Evolutionary conservation across 805 yeast species (phyloP), one percentile per base, ranked within the genome.

Genomic region (Yarrowia sp.): DNA sequence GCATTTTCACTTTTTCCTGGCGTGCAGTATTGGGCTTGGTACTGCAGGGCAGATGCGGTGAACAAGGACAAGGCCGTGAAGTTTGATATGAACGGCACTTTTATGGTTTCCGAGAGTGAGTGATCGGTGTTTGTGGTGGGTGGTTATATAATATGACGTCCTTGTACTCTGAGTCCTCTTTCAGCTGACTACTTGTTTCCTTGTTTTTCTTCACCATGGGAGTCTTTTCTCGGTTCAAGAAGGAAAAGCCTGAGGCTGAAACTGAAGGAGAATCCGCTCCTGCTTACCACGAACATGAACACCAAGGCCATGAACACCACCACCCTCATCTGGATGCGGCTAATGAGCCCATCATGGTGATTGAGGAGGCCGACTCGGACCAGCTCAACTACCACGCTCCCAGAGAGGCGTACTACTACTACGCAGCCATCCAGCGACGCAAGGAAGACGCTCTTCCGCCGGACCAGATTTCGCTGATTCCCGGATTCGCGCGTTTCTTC

Each of bases 341-440:
- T 33, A 58, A 58, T 9, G 64, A 42, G 17, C 64, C 64, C 2
- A 58, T 58, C 39, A 58, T 58, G 64, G 14, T 58, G 30, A 58
- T 58, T 36, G 50, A 58, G 50, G 64, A 58, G 40, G 64, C 64
- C 0, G 49, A 39, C 7, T 42, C 64, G 17, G 64, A 58, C 33
- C 64, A 58, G 46, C 66, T 61, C 66, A 61, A 61, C 55, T 61
- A 61, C 55, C 36, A 47, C 12, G 66, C 66, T 14, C 66, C 66
- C 20, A 34, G 43, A 20, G 55, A 61, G 9, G 53, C 55, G 43
- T 61, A 46, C 66, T 61, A 61, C 46, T 61, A 61, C 55, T 61
- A 61, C 14, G 66, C 66, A 2, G 53, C 53, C 13, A 61, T 46
- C n/a, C 66, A 61, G 38, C 34, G 66, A 14, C 44, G 17, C 0